Percentiles rank a stretch among this genome's conserved stretches.
Conservation (phyloP, 129 eudicot genomes). For the Artemisia annua region DNA sequence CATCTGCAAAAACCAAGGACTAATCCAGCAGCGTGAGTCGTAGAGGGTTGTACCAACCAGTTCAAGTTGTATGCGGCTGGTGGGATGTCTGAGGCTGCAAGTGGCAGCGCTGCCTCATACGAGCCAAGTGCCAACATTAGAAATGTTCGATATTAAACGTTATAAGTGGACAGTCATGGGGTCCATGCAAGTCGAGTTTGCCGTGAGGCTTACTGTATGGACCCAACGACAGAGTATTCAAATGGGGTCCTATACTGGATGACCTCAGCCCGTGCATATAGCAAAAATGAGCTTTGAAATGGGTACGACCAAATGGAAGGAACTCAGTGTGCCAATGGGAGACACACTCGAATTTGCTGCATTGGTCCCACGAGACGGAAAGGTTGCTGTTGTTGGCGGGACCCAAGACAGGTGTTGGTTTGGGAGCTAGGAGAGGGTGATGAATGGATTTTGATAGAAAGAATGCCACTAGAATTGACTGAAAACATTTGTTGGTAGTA, state of each 20-base stretch:
- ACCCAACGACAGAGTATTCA: conserved; percentile 61
- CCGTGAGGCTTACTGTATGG: conserved; percentile 82
- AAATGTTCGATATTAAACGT: conserved; percentile 49
- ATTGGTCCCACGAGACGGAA: conserved; percentile 49
- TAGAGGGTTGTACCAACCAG: conserved; percentile 22
- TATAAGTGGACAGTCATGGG: conserved; percentile 48
- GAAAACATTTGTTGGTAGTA: conserved; percentile 35
- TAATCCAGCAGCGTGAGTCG: conserved; percentile 67
- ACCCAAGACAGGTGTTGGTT: conserved; percentile 30
- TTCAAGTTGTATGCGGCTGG: conserved; percentile 61
- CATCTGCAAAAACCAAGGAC: conserved; percentile 35
- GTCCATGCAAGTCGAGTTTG: conserved; percentile 64
- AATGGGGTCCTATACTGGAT: too few species aligned
- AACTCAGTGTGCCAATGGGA: conserved; percentile 60
- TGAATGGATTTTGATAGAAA: conserved; percentile 48
- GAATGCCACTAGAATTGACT: conserved; percentile 48
- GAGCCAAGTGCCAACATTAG: conserved; percentile 58
- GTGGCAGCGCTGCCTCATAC: conserved; percentile 46
- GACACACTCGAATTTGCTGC: conserved; percentile 71
- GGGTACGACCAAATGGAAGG: conserved; percentile 50
- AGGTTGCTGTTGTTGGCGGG: conserved; percentile 51
- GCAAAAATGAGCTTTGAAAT: conserved; percentile 71
- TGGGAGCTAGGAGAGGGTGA: conserved; percentile 62
- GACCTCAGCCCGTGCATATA: conserved; percentile 68
- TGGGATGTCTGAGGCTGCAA: conserved; percentile 54